Evolutionary conservation across 139 green algal species (phyloP).

Genomic region (Tetratostichococcus sp.): DNA sequence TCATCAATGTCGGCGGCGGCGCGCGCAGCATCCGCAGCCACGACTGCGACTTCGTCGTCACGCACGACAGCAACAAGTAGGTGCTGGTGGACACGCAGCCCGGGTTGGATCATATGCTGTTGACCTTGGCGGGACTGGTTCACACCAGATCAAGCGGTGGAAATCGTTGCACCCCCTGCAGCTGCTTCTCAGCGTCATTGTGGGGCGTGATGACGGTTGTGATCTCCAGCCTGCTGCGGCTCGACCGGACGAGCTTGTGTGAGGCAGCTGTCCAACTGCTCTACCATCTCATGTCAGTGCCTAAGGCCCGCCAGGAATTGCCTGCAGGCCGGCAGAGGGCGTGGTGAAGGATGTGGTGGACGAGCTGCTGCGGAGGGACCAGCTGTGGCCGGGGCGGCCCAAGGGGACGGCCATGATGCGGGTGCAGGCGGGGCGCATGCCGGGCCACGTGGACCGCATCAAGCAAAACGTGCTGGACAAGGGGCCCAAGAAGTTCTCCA

Average conservation of each 20-base stretch:
- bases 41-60: conserved; percentile 29
- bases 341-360: conserved; percentile 11
- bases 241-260: too few species aligned
- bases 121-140: too few species aligned
- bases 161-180: too few species aligned
- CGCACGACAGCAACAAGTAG: conserved; percentile 13
- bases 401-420: background rate
- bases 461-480: conserved; percentile 1
- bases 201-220: too few species aligned
- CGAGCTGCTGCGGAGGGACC: conserved; percentile 7
- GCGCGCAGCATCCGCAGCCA: conserved; percentile 9
- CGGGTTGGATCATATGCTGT: too few species aligned
- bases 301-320: background rate
- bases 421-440: conserved; percentile 18
- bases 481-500: conserved; percentile 3
- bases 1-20: conserved; percentile 23
- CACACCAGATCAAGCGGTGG: too few species aligned
- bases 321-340: conserved; percentile 12
- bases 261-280: too few species aligned
- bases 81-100: too few species aligned
- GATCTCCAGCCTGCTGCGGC: too few species aligned
- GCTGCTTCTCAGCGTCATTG: too few species aligned
- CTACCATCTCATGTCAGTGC: too few species aligned
- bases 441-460: conserved; percentile 12
- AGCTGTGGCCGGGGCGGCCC: background rate